Percentiles rank a stretch among this genome's conserved stretches.
phyloP scores from a whole-genome alignment of 106 monocot species.

The Acanthochlamys bracteata region DNA sequence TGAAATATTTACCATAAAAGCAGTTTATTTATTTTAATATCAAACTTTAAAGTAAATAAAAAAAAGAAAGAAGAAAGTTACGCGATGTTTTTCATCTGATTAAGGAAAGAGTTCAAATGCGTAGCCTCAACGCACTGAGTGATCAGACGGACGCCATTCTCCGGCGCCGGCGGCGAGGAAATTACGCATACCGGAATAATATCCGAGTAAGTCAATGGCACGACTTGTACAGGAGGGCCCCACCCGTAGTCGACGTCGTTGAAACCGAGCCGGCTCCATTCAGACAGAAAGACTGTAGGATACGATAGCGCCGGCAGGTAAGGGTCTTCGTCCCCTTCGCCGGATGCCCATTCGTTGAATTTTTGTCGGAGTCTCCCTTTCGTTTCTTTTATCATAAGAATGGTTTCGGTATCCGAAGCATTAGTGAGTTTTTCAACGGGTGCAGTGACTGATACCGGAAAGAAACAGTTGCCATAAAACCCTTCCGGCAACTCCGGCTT shows the following conservation, averaged over 20 bases:
- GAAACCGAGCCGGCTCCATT: slow-evolving; percentile 19
- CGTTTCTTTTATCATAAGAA: slow-evolving; percentile 10
- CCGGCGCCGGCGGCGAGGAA: not conserved
- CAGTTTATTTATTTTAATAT: no score
- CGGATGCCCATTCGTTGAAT: not conserved
- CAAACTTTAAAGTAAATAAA: no score
- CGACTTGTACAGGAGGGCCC: slow-evolving; percentile 10
- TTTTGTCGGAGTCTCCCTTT: slow-evolving; percentile 5
- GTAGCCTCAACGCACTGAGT: slow-evolving; percentile 8
- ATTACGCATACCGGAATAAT: slow-evolving; percentile 15
- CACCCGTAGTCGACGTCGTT: slow-evolving; percentile 14
- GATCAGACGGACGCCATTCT: slow-evolving; percentile 6
- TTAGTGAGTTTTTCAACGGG: not conserved
- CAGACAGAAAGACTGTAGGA: slow-evolving; percentile 11
- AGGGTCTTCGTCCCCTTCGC: slow-evolving; percentile 14
- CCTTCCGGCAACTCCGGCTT: slow-evolving; percentile 8
- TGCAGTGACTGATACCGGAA: slow-evolving; percentile 8
- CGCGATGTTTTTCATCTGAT: not conserved
- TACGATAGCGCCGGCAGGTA: slow-evolving; percentile 7
- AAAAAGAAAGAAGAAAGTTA: no score
- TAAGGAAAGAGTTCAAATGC: not conserved
- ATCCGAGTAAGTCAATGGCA: slow-evolving; percentile 14
- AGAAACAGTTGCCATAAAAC: slow-evolving; percentile 18
- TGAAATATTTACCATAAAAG: no score
- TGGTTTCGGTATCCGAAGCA: slow-evolving; percentile 1